Evolutionary conservation across 805 yeast genomes (phyloP).

Genomic region (Saccharomycopsis sp.): DNA sequence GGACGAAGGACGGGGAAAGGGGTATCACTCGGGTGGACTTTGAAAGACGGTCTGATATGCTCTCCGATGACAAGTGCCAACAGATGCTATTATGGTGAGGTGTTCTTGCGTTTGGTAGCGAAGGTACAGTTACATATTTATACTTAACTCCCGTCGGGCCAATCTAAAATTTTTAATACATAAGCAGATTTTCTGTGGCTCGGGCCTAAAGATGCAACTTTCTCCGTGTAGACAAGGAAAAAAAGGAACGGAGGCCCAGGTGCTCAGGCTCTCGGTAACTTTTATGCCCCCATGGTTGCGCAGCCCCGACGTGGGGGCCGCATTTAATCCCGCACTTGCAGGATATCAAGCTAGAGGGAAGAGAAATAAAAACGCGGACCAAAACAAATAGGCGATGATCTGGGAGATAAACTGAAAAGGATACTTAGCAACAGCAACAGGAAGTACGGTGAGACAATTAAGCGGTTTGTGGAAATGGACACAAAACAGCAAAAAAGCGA

Average conservation of each 20-base stretch:
- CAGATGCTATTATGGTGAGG: background rate
- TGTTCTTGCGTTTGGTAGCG: background rate
- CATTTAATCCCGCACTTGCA: background rate
- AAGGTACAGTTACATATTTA: background rate
- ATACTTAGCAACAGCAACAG: too few relatives aligned
- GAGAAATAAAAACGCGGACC: background rate
- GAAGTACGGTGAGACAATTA: too few relatives aligned
- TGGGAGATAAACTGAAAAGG: too few relatives aligned
- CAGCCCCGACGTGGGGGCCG: background rate
- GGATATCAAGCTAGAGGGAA: too few relatives aligned
- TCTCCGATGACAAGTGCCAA: background rate
- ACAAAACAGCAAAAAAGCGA: constrained; percentile 11
- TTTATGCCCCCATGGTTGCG: too few relatives aligned
- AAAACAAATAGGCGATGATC: background rate
- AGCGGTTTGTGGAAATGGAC: constrained; percentile 9
- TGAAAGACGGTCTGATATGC: background rate
- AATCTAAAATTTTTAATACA: background rate
- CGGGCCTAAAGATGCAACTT: background rate
- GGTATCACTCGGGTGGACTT: background rate
- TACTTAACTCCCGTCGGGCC: background rate
- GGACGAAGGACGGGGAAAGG: background rate
- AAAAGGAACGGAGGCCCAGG: background rate
- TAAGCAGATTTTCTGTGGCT: background rate
- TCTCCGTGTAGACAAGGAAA: background rate
- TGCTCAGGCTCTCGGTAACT: too few relatives aligned